A percentile compares a stretch with the other conserved stretches of the same genome.
Evolutionary conservation across 2,329 filamentous ascomycete genomes (phyloP).

Genomic region (Diaporthe citriasiana): DNA sequence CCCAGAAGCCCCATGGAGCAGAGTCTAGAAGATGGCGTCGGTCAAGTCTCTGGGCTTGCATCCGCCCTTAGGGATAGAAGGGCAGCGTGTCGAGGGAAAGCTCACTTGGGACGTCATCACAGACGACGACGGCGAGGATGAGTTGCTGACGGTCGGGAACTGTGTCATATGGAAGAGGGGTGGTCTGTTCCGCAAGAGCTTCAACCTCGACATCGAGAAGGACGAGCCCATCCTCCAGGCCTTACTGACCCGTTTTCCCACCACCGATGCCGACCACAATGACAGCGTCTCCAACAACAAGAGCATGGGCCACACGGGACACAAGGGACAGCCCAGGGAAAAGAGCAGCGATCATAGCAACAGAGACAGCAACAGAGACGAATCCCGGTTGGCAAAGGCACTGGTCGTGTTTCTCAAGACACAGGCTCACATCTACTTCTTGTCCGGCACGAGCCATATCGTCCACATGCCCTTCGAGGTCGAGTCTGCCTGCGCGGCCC

Average conservation of each 20-base stretch:
- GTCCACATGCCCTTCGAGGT: constrained; percentile 96
- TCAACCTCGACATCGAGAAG: constrained; percentile 88
- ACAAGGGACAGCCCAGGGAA: constrained; percentile 13
- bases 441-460: constrained; percentile 88
- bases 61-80: constrained; percentile 67
- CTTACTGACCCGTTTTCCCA: constrained; percentile 85
- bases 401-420: constrained; percentile 93
- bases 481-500: constrained; percentile 85
- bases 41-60: constrained; percentile 93
- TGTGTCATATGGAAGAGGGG: constrained; percentile 93
- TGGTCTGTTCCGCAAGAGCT: constrained; percentile 85
- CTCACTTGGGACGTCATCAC: constrained; percentile 82
- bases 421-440: constrained; percentile 93
- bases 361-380: constrained; percentile 36
- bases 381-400: constrained; percentile 69
- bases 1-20: constrained; percentile 45
- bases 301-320: constrained; percentile 34
- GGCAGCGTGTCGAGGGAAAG: constrained; percentile 30
- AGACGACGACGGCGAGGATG: constrained; percentile 73
- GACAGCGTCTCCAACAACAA: constrained; percentile 46
- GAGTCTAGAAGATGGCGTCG: constrained; percentile 78
- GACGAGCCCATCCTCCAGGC: constrained; percentile 85
- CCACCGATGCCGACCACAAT: constrained; percentile 55
- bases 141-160: constrained; percentile 80
- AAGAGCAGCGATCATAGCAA: constrained; percentile 32